A percentile compares a stretch with the other conserved stretches of the same genome.
Evolutionary conservation across 495 filamentous ascomycete species (phyloP).

Genomic region (Aspergillus nanangensis): DNA sequence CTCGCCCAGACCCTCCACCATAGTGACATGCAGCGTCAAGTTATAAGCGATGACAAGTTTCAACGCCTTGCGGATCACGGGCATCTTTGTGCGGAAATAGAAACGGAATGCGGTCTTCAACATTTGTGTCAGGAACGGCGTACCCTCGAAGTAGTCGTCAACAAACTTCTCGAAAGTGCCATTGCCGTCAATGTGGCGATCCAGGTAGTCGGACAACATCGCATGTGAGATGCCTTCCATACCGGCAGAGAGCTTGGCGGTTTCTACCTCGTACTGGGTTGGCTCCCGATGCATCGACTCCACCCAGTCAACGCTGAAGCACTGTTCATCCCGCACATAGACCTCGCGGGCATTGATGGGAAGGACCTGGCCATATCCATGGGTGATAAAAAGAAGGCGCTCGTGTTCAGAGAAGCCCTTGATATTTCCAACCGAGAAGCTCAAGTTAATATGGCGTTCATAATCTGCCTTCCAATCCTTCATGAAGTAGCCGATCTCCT

Average conservation of each 20-base stretch:
- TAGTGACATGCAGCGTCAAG: conserved; percentile 83
- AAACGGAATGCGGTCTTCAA: conserved; percentile 90
- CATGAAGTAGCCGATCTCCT: conserved; percentile 95
- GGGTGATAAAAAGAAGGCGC: conserved; percentile 73
- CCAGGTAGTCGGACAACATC: conserved; percentile 79
- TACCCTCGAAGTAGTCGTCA: conserved; percentile 91
- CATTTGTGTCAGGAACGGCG: conserved; percentile 86
- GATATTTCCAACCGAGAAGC: conserved; percentile 87
- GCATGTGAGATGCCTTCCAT: conserved; percentile 75
- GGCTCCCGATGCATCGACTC: conserved; percentile 69
- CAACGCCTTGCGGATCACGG: conserved; percentile 84
- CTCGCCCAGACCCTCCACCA: conserved; percentile 81
- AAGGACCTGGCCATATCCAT: conserved; percentile 84
- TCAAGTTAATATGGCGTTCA: conserved; percentile 79
- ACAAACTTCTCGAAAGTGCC: conserved; percentile 79
- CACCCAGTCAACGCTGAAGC: conserved; percentile 88
- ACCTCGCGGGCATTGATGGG: conserved; percentile 89
- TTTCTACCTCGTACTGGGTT: conserved; percentile 75
- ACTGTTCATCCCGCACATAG: conserved; percentile 83
- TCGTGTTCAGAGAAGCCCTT: conserved; percentile 84
- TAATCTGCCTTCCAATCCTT: conserved; percentile 97
- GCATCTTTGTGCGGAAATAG: conserved; percentile 75
- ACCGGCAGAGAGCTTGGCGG: conserved; percentile 78
- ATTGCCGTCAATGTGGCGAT: conserved; percentile 82
- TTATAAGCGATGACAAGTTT: conserved; percentile 93